Conservation (phyloP, 2,329 filamentous ascomycete species). For the Talaromyces rugulosus region DNA sequence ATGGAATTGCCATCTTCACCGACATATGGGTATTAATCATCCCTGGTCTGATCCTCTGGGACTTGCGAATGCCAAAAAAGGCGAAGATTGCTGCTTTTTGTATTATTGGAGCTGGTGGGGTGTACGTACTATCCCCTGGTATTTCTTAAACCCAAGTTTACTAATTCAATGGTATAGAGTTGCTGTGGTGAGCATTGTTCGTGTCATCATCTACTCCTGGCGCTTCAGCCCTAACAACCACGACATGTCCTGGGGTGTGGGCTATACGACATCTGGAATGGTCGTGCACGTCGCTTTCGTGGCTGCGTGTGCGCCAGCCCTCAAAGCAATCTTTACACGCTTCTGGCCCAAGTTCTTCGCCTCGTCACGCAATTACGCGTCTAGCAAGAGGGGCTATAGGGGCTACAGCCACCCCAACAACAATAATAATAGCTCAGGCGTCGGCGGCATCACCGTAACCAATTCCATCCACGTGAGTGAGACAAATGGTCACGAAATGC, state of each 20-base stretch:
- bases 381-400: neutral
- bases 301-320: neutral
- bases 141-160: neutral
- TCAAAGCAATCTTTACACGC: neutral
- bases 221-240: constrained; percentile 6
- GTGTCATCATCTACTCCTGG: constrained; percentile 1
- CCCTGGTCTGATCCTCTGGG: constrained; percentile 27
- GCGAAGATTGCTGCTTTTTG: constrained; percentile 26
- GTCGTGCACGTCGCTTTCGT: constrained; percentile 1
- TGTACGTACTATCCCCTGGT: neutral
- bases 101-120: constrained; percentile 12
- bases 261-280: constrained; percentile 1
- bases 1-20: constrained; percentile 26
- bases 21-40: constrained; percentile 27
- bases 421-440: neutral
- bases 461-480: constrained; percentile 1
- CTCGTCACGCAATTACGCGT: neutral
- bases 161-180: neutral
- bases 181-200: constrained; percentile 1
- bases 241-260: constrained; percentile 1
- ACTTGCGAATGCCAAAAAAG: constrained; percentile 23
- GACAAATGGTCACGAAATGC: neutral
- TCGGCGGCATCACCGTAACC: neutral
- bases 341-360: constrained; percentile 1
- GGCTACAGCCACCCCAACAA: neutral